phyloP scores from a whole-genome alignment of 2,329 filamentous ascomycete genomes.

The Geosmithia flava region DNA sequence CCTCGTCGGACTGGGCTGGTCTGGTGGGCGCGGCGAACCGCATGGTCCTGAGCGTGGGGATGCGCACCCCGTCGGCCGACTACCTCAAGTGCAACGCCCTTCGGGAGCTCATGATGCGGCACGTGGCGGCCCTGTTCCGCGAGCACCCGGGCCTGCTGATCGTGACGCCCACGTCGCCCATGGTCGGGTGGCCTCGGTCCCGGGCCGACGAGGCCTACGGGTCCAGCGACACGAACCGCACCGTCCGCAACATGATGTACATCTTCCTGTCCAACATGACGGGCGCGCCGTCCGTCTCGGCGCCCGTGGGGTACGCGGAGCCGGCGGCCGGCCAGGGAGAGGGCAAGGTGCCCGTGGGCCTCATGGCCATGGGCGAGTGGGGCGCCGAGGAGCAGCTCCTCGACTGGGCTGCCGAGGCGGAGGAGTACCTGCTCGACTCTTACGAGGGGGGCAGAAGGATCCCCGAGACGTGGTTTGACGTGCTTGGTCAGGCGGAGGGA shows the following conservation, averaged over 20 bases:
- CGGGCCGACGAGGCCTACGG: slow-evolving; percentile 55
- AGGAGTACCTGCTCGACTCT: slow-evolving; percentile 38
- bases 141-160: slow-evolving; percentile 65
- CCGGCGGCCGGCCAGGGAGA: slow-evolving; percentile 28
- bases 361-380: slow-evolving; percentile 57
- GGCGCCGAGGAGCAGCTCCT: slow-evolving; percentile 52
- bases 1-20: slow-evolving; percentile 34
- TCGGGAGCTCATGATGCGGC: slow-evolving; percentile 65
- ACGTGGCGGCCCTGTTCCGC: slow-evolving; percentile 59
- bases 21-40: slow-evolving; percentile 55
- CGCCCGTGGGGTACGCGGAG: slow-evolving; percentile 62
- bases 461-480: slow-evolving; percentile 46
- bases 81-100: slow-evolving; percentile 62
- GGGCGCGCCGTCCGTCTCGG: slow-evolving; percentile 63
- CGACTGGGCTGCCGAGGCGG: slow-evolving; percentile 44
- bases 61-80: slow-evolving; percentile 54
- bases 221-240: slow-evolving; percentile 59
- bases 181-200: slow-evolving; percentile 58
- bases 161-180: slow-evolving; percentile 65
- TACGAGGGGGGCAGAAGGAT: slow-evolving; percentile 34
- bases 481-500: slow-evolving; percentile 12
- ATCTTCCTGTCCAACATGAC: slow-evolving; percentile 75
- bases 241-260: slow-evolving; percentile 72
- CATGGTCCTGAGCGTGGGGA: slow-evolving; percentile 53
- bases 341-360: slow-evolving; percentile 42